phyloP scores from a whole-genome alignment of 208 protist genomes.

The Porcisia hertigi region DNA sequence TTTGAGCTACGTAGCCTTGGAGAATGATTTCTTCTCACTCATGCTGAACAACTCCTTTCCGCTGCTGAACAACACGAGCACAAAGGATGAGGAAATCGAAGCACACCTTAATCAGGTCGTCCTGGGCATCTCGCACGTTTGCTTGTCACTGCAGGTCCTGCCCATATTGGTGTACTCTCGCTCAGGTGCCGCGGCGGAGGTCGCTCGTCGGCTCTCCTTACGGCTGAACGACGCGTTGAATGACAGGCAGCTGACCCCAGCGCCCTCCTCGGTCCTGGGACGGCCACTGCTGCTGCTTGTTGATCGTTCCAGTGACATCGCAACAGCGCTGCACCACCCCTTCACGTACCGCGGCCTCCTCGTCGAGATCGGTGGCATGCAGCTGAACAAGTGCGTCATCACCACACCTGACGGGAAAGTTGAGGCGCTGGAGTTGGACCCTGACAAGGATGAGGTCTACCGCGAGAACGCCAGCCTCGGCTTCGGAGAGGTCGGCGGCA shows the following conservation, averaged over 20 bases:
- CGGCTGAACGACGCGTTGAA: slow-evolving; percentile 75
- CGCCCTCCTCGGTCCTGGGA: slow-evolving; percentile 55
- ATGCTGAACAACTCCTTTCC: slow-evolving; percentile 78
- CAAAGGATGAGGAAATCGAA: slow-evolving; percentile 71
- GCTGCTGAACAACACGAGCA: slow-evolving; percentile 66
- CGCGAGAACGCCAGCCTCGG: slow-evolving; percentile 59
- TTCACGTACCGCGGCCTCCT: slow-evolving; percentile 90
- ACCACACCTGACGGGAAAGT: slow-evolving; percentile 53
- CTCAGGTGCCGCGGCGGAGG: slow-evolving; percentile 75
- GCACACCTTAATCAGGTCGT: slow-evolving; percentile 71
- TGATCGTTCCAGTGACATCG: slow-evolving; percentile 81
- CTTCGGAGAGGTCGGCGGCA: slow-evolving; percentile 72
- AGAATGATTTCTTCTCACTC: slow-evolving; percentile 86
- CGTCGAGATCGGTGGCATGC: slow-evolving; percentile 77
- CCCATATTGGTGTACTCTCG: slow-evolving; percentile 85
- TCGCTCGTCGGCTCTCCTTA: slow-evolving; percentile 68
- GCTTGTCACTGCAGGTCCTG: slow-evolving; percentile 79
- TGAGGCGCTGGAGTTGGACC: slow-evolving; percentile 79
- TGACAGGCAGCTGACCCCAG: slow-evolving; percentile 64
- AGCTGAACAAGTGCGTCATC: slow-evolving; percentile 79
- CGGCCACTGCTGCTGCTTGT: slow-evolving; percentile 84
- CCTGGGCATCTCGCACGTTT: slow-evolving; percentile 78
- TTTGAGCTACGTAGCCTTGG: slow-evolving; percentile 82
- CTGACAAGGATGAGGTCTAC: slow-evolving; percentile 85
- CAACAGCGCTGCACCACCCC: slow-evolving; percentile 84